Base-by-base conservation (phyloP, 2,329 filamentous ascomycete species). In the Metarhizium guizhouense region DNA sequence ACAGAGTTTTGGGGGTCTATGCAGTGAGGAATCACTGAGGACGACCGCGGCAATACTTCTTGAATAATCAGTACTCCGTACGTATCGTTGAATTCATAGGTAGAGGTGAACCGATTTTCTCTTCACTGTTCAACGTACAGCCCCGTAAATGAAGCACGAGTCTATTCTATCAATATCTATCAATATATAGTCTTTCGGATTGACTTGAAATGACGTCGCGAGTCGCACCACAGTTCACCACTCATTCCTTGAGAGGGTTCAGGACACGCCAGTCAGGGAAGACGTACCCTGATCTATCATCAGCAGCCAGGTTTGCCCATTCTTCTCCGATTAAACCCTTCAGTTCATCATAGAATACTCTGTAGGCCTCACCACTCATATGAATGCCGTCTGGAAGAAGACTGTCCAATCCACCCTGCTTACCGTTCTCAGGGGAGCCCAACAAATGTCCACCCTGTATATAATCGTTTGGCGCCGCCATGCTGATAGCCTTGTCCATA, bases 401-500 rank as follows among this genome's bases (percentile, higher is more conserved):
- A 42, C 70, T 62, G 56, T 77, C 72, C 45, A 84, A 68, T 36
- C 76, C 76, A 18, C 80, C 80, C 51, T 73, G 71, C 61, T 76
- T 71, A 29, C 79, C 78, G 55, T 74, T 73, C 60, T 74, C 72
- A 2, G 72, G 74, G 30, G 79, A 76, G 2, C 81, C 80, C 36
- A 83, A 73, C 63, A 71, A 69, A 16, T 74, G 72, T 6, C 74
- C 74, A 5, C 70, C 74, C 49, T 70, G 71, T 48, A 81, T 73
- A 54, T 84, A 78, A 65, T 84, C 86, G 51, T 78, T 72, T 62
- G 67, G 82, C 67, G 70, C 81, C 67, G 70, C 81, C 71, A 71
- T 82, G 67, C 68, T 78, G 68, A 70, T 82, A 74, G 69, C 92
- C 79, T 81, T 77, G 55, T 82, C 76, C 84, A 95, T 89, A 63